Base-by-base conservation (phyloP, 768 basidiomycete species). In the Termitomyces sp. region DNA sequence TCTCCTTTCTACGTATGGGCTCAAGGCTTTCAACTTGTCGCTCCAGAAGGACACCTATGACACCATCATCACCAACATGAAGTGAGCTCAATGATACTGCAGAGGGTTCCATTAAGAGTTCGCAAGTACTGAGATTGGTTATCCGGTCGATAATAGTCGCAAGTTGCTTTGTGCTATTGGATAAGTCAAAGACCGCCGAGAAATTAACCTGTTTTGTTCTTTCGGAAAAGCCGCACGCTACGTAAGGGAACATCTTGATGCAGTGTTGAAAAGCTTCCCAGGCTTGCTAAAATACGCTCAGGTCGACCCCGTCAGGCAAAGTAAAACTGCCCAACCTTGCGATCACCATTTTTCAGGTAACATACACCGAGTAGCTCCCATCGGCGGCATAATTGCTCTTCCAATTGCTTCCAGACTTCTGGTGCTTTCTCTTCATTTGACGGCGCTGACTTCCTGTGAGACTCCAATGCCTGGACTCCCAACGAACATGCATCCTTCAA, bases 361-460 rank as follows among this genome's bases (percentile, higher is more conserved):
- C 91, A 93, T 4, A 87, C 82, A 0, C 81, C 93, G 26, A 95
- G 73, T 31, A 96, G 68, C 70, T 97, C 92, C 81, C 86, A 95
- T 46, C 93, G 73, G 21, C 85, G 77, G 60, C 79, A 81, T 28
- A 94, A 62, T 58, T 87, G 84, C 33, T 85, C 83, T 56, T 82
- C 78, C 1, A 91, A 73, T 60, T 82, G 79, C 44, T 55, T 72
- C 85, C 86, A 89, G 74, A 81, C 59, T 59, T 76, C 65, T 31
- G 53, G 64, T 11, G 65, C 67, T 26, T 66, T 68, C 41, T 50
- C 56, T 53, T 35, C 50, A 15, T 15, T 37, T 7, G 46, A 31
- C 15, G 45, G 50, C 21, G 38, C 51, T 33, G 40, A 33, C 47
- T 43, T 56, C 49, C 48, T 58, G 38, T 67, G 66, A 54, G 75